Conservation (phyloP, 176 grass and related monocot species). For the Themeda triandra region DNA sequence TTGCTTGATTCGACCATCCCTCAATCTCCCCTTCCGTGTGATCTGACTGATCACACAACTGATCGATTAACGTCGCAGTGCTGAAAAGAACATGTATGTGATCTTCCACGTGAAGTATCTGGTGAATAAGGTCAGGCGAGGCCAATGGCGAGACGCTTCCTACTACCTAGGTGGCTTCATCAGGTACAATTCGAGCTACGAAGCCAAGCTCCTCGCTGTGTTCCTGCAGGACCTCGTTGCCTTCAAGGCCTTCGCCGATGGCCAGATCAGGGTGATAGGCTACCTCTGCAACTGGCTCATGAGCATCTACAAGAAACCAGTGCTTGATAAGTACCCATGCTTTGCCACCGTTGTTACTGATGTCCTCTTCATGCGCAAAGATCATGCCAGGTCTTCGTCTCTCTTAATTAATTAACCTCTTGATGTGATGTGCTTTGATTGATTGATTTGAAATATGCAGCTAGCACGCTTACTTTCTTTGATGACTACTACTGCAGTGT, state of each 20-base stretch:
- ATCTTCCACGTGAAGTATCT: not conserved
- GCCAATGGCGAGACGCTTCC: not conserved
- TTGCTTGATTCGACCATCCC: too few species aligned
- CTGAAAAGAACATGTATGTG: not conserved
- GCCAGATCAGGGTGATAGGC: too few species aligned
- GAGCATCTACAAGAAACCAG: not conserved
- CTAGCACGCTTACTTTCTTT: not conserved
- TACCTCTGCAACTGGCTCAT: not conserved
- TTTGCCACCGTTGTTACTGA: not conserved
- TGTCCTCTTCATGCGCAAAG: not conserved
- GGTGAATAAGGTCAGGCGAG: not conserved
- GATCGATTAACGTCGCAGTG: not conserved
- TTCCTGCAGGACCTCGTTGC: not conserved
- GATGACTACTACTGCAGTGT: not conserved
- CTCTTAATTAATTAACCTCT: too few species aligned
- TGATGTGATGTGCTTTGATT: not conserved
- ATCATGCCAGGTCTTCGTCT: not conserved
- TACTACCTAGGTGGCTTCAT: not conserved
- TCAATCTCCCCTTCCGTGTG: too few species aligned
- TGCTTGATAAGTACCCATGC: not conserved
- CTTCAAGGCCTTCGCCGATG: not conserved
- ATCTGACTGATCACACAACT: not conserved
- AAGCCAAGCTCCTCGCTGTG: not conserved
- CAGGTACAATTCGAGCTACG: not conserved
- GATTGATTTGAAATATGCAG: too few species aligned